These are phyloP conservation scores for Orbilia ellipsospora DNA, from an alignment of 2,329 filamentous ascomycete genomes.

Conservation along the genomic window DNA sequence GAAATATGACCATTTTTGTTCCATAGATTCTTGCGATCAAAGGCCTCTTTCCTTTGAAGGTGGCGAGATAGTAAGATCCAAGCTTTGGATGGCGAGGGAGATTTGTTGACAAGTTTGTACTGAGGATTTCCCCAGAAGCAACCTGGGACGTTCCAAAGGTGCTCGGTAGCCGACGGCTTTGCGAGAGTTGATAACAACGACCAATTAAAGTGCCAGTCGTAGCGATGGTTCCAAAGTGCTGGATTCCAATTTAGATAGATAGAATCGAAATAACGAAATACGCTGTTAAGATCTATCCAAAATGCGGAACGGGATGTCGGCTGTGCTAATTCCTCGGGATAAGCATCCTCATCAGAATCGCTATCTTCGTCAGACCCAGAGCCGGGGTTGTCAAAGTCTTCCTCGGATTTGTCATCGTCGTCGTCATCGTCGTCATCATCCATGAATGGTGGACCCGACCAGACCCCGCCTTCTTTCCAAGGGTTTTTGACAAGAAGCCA, in stretches of 20 bases:
- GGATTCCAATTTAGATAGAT: slow-evolving; percentile 99
- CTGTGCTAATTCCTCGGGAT: slow-evolving; percentile 59
- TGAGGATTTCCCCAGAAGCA: slow-evolving; percentile 75
- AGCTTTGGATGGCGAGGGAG: slow-evolving; percentile 70
- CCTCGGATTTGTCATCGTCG: slow-evolving; percentile 38
- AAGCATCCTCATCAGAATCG: slow-evolving; percentile 56
- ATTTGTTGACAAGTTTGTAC: slow-evolving; percentile 71
- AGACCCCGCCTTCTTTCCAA: slow-evolving; percentile 84
- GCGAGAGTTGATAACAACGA: slow-evolving; percentile 67
- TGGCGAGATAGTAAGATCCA: slow-evolving; percentile 91
- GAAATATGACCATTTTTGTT: slow-evolving; percentile 82
- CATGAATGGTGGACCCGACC: slow-evolving; percentile 68
- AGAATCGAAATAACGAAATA: slow-evolving; percentile 92
- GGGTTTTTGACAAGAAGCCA: slow-evolving; percentile 92
- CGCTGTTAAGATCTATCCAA: slow-evolving; percentile 90
- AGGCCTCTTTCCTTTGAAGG: slow-evolving; percentile 67
- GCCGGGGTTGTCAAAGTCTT: slow-evolving; percentile 31
- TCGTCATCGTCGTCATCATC: slow-evolving; percentile 55
- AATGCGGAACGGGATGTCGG: slow-evolving; percentile 76
- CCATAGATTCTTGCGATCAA: slow-evolving; percentile 54
- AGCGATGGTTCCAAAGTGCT: slow-evolving; percentile 78
- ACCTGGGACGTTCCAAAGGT: slow-evolving; percentile 61
- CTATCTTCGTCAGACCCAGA: slow-evolving; percentile 33
- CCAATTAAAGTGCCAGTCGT: slow-evolving; percentile 94
- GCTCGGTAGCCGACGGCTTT: slow-evolving; percentile 62